Evolutionary conservation across 192 early-diverging fungal genomes (phyloP).

Genomic region (Entomortierella lignicola): DNA sequence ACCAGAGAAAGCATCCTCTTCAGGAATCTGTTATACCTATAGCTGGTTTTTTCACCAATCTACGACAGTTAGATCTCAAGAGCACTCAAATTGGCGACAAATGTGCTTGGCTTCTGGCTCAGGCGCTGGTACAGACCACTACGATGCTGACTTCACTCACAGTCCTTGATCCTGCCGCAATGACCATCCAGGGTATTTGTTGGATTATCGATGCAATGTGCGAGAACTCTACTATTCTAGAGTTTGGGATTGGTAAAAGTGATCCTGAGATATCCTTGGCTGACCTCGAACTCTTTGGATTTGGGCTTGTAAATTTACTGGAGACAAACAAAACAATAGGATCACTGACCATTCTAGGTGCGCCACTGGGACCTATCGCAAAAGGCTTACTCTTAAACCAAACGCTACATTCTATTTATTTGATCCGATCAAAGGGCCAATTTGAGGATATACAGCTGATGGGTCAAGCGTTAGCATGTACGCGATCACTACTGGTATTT

Average conservation of each 20-base stretch:
- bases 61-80: slow-evolving; percentile 47
- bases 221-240: slow-evolving; percentile 34
- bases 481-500: slow-evolving; percentile 37
- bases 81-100: slow-evolving; percentile 36
- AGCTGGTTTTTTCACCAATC: slow-evolving; percentile 36
- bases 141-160: slow-evolving; percentile 25
- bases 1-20: neutral
- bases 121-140: slow-evolving; percentile 37
- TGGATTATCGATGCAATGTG: slow-evolving; percentile 42
- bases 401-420: slow-evolving; percentile 32
- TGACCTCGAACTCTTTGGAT: slow-evolving; percentile 28
- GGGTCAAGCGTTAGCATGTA: slow-evolving; percentile 36
- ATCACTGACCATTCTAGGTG: slow-evolving; percentile 23
- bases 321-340: slow-evolving; percentile 35
- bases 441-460: slow-evolving; percentile 42
- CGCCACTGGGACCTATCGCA: slow-evolving; percentile 30
- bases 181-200: slow-evolving; percentile 27
- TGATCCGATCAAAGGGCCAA: slow-evolving; percentile 38
- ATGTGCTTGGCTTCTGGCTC: slow-evolving; percentile 35
- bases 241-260: slow-evolving; percentile 41
- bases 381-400: slow-evolving; percentile 44
- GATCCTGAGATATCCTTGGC: neutral
- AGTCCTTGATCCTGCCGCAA: slow-evolving; percentile 19
- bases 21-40: neutral
- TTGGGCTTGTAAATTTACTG: slow-evolving; percentile 20